Evolutionary conservation across 164 flowering plant genomes (phyloP).

Genomic region (Nelumbo lutea): DNA sequence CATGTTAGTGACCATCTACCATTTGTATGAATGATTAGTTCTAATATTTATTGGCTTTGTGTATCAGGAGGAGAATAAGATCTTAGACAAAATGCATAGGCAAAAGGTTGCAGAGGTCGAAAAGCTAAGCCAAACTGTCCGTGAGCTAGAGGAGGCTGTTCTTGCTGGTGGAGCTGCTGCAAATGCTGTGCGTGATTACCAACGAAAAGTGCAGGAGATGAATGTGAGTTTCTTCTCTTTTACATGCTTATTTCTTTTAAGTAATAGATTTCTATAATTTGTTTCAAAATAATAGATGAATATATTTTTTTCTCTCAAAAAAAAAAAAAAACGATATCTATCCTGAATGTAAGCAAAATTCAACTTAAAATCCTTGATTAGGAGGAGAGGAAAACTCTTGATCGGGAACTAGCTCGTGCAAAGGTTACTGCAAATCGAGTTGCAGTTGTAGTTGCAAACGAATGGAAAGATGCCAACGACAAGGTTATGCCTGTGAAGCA

Average conservation of each 20-base stretch:
- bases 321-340: too few species aligned
- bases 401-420: constrained; percentile 77
- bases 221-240: constrained; percentile 35
- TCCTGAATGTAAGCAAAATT: too few species aligned
- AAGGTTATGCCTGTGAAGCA: constrained; percentile 92
- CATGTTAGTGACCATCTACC: not conserved
- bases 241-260: not conserved
- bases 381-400: constrained; percentile 70
- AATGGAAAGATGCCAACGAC: constrained; percentile 85
- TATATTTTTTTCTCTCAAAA: not conserved
- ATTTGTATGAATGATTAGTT: not conserved
- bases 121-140: constrained; percentile 66
- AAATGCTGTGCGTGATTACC: constrained; percentile 73
- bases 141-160: constrained; percentile 73
- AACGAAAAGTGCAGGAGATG: constrained; percentile 66
- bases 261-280: not conserved
- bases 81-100: constrained; percentile 64
- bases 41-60: not conserved
- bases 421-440: constrained; percentile 77
- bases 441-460: constrained; percentile 82
- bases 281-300: not conserved
- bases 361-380: constrained; percentile 17
- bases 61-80: constrained; percentile 62
- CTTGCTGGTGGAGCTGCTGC: constrained; percentile 79
- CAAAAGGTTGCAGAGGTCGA: constrained; percentile 72